These are phyloP conservation scores for Cinnamomum chago DNA, from an alignment of 164 flowering plant species.

Conservation along the genomic window DNA sequence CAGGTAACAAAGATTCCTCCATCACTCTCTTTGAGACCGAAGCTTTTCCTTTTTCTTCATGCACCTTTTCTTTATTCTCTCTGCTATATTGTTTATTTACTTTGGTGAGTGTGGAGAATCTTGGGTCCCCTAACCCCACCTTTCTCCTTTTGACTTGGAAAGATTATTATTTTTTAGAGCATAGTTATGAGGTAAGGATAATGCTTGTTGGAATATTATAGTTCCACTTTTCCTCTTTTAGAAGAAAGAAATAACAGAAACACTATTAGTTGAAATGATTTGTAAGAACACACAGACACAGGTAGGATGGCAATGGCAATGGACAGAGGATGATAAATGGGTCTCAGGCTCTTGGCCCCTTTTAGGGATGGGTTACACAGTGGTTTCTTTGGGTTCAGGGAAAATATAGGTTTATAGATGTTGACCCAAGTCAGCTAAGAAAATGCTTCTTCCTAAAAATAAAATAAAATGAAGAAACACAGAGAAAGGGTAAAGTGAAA, in stretches of 20 bases:
- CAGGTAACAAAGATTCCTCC: constrained; percentile 9
- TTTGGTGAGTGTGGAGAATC: constrained; percentile 13
- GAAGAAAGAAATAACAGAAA: not conserved
- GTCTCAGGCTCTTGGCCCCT: too few species aligned
- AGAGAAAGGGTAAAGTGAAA: too few species aligned
- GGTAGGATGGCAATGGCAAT: too few species aligned
- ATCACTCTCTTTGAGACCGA: constrained; percentile 7
- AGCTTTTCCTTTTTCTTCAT: not conserved
- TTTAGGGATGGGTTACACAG: too few species aligned
- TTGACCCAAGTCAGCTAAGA: too few species aligned
- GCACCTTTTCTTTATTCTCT: constrained; percentile 6
- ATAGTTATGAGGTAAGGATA: not conserved
- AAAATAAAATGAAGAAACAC: too few species aligned
- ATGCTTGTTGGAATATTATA: not conserved
- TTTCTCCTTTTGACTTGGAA: constrained; percentile 12
- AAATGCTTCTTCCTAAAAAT: too few species aligned
- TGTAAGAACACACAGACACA: not conserved
- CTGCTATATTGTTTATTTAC: not conserved
- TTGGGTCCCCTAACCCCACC: not conserved
- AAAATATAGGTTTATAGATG: too few species aligned
- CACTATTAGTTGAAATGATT: not conserved
- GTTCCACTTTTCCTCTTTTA: not conserved
- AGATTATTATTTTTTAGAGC: not conserved
- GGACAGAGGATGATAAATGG: too few species aligned
- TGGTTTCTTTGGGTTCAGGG: too few species aligned